Conservation (phyloP, 2,329 filamentous ascomycete genomes). For the Neospermospora avenae region DNA sequence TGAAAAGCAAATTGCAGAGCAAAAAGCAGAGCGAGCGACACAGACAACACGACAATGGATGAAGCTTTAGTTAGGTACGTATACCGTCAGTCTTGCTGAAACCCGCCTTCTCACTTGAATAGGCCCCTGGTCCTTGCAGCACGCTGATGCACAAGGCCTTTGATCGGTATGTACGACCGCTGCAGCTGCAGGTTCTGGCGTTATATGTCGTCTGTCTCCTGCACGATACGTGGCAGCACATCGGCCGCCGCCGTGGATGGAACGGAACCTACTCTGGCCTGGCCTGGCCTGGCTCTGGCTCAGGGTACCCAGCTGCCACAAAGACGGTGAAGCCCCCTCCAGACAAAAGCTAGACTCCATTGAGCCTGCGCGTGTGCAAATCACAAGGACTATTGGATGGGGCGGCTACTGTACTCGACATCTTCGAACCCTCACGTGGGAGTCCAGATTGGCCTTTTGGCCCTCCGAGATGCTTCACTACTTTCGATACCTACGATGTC, state of each 20-base stretch:
- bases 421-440: not conserved
- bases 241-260: not conserved
- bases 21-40: constrained; percentile 12
- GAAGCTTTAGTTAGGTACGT: constrained; percentile 16
- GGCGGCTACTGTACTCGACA: not conserved
- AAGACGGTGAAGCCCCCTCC: not conserved
- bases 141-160: constrained; percentile 24
- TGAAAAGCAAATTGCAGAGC: constrained; percentile 5
- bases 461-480: not conserved
- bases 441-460: not conserved
- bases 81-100: not conserved
- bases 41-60: constrained; percentile 13
- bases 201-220: constrained; percentile 13
- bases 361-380: not conserved
- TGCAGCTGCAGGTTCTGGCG: constrained; percentile 32
- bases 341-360: not conserved
- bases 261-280: too few species aligned
- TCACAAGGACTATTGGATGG: not conserved
- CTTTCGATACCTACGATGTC: not conserved
- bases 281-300: not conserved
- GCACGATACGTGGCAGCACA: constrained; percentile 33
- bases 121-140: constrained; percentile 24
- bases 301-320: not conserved
- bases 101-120: constrained; percentile 24
- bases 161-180: constrained; percentile 30